A percentile compares a stretch with the other conserved stretches of the same genome.
phyloP scores from a whole-genome alignment of 495 filamentous ascomycete species.

The Penicillium pancosmium region DNA sequence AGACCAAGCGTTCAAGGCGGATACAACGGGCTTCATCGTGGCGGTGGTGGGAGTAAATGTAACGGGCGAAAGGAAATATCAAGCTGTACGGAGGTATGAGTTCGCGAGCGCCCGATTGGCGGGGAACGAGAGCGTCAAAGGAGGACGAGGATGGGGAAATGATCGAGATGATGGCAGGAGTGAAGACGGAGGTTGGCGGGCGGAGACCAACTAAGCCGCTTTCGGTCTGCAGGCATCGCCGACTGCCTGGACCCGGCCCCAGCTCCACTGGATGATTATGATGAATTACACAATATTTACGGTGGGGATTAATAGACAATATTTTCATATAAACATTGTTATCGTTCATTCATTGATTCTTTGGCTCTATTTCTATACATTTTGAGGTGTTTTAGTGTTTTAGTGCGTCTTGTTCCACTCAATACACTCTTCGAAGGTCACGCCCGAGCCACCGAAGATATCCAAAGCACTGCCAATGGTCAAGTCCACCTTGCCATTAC shows the following conservation, averaged over 20 bases:
- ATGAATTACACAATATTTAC: background rate
- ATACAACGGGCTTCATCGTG: slow-evolving; percentile 91
- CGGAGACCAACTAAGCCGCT: slow-evolving; percentile 40
- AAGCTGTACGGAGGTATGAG: background rate
- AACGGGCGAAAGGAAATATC: background rate
- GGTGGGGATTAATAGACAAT: background rate
- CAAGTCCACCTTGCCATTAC: slow-evolving; percentile 81
- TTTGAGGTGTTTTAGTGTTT: slow-evolving; percentile 1
- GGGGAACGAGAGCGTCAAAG: slow-evolving; percentile 1
- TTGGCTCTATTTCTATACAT: slow-evolving; percentile 4
- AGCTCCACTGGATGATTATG: background rate
- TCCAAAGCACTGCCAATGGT: slow-evolving; percentile 96
- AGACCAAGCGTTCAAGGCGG: slow-evolving; percentile 89
- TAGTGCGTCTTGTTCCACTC: slow-evolving; percentile 69
- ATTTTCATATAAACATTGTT: background rate
- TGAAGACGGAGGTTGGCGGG: slow-evolving; percentile 35
- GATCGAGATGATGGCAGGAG: slow-evolving; percentile 15
- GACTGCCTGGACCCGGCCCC: background rate
- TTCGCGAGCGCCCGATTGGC: background rate
- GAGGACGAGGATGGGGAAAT: slow-evolving; percentile 16
- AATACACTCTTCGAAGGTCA: slow-evolving; percentile 86
- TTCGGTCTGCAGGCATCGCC: slow-evolving; percentile 24
- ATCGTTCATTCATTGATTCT: slow-evolving; percentile 1
- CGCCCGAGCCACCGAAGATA: slow-evolving; percentile 86
- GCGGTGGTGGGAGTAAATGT: slow-evolving; percentile 15